Percentiles rank a stretch among this genome's conserved stretches.
phyloP scores from a whole-genome alignment of 2,329 filamentous ascomycete genomes.

The Botrytis cinerea region DNA sequence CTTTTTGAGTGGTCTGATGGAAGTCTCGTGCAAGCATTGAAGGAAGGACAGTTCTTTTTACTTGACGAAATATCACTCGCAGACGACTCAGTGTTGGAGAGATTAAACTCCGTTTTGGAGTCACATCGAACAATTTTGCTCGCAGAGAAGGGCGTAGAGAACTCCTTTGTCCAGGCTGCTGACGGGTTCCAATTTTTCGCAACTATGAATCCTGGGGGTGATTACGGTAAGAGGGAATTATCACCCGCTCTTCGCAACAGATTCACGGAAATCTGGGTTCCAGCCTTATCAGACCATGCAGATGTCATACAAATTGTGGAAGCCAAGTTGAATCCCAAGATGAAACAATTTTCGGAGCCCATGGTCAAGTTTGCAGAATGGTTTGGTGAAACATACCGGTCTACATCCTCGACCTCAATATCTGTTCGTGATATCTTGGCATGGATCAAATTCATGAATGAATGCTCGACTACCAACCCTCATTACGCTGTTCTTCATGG shows the following conservation, averaged over 20 bases:
- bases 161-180: constrained; percentile 74
- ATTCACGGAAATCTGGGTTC: constrained; percentile 99
- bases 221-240: constrained; percentile 97
- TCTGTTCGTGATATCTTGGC: constrained; percentile 90
- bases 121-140: constrained; percentile 81
- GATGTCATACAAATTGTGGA: constrained; percentile 87
- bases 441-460: constrained; percentile 92
- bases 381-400: constrained; percentile 83
- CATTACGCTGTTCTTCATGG: constrained; percentile 70
- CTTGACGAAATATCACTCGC: constrained; percentile 97
- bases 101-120: constrained; percentile 95
- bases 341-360: constrained; percentile 59
- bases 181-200: constrained; percentile 93
- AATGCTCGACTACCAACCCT: constrained; percentile 45
- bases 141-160: constrained; percentile 86
- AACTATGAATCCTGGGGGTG: constrained; percentile 98
- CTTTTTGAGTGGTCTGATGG: constrained; percentile 97
- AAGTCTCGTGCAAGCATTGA: constrained; percentile 92
- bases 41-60: constrained; percentile 83
- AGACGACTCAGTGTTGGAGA: constrained; percentile 94
- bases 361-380: constrained; percentile 90
- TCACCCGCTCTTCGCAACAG: constrained; percentile 93
- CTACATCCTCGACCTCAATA: constrained; percentile 72
- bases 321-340: constrained; percentile 65
- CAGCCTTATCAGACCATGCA: constrained; percentile 77